Conservation (phyloP, 257 asterid genomes). For the Paraleonurus japonicus region DNA sequence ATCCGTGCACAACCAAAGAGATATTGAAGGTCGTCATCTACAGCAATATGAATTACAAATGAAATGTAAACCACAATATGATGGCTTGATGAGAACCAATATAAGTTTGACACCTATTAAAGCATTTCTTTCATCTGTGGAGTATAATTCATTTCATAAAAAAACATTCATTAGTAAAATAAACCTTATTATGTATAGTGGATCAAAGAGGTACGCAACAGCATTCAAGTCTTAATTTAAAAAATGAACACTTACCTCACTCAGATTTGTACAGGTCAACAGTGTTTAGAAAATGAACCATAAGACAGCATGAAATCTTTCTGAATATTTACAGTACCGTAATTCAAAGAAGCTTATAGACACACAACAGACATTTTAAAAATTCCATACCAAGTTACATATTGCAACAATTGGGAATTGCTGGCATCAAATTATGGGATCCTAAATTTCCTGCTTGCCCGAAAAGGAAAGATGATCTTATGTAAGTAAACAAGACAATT, state of each 20-base stretch:
- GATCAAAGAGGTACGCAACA: conserved; percentile 7
- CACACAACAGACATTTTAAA: neutral
- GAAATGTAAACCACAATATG: conserved; percentile 11
- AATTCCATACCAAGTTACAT: neutral
- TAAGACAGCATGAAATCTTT: neutral
- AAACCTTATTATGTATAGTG: neutral
- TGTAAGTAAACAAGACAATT: neutral
- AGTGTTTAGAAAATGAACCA: neutral
- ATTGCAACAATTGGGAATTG: neutral
- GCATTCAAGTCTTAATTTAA: neutral
- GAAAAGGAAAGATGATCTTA: neutral
- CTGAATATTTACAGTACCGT: neutral
- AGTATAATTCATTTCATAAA: conserved; percentile 20
- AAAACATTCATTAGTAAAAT: conserved; percentile 15
- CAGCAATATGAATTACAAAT: conserved; percentile 31
- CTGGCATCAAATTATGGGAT: conserved; percentile 11
- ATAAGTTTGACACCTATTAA: neutral
- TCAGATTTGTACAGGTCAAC: neutral
- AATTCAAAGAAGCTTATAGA: neutral
- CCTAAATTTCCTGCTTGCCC: neutral
- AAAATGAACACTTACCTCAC: neutral
- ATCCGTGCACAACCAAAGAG: conserved; percentile 85
- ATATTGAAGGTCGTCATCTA: conserved; percentile 87
- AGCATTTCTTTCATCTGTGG: conserved; percentile 5
- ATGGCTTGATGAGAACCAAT: neutral